Percentiles rank a stretch among this genome's conserved stretches.
Evolutionary conservation across 1,139 yeast genomes (phyloP).

Genomic region (Hyphopichia khmerensis): DNA sequence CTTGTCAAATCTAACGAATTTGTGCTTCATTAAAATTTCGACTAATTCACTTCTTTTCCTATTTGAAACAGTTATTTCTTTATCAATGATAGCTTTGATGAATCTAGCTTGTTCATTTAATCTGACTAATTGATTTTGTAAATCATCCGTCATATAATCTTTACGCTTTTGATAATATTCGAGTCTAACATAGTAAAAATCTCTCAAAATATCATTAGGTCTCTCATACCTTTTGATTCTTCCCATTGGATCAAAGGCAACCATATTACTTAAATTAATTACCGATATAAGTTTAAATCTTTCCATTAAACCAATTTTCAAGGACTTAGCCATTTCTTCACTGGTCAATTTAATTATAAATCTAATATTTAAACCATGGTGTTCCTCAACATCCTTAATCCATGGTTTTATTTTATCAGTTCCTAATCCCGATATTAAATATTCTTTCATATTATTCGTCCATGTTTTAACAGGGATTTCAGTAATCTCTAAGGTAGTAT

Average conservation of each 20-base stretch:
- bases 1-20: conserved; percentile 77
- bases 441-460: conserved; percentile 90
- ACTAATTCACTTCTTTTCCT: conserved; percentile 67
- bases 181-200: conserved; percentile 81
- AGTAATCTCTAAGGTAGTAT: conserved; percentile 79
- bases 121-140: conserved; percentile 73
- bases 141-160: conserved; percentile 67
- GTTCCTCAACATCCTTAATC: conserved; percentile 95
- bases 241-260: conserved; percentile 92
- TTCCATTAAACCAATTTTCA: conserved; percentile 73
- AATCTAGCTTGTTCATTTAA: conserved; percentile 86
- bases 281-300: conserved; percentile 75
- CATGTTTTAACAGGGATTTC: conserved; percentile 92
- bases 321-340: conserved; percentile 82
- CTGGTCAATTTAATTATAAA: conserved; percentile 72
- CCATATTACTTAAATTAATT: conserved; percentile 82
- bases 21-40: conserved; percentile 56
- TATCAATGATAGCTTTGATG: conserved; percentile 84
- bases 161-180: conserved; percentile 91
- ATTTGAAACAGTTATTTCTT: conserved; percentile 67
- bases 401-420: conserved; percentile 71
- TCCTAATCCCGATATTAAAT: conserved; percentile 74
- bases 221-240: conserved; percentile 79
- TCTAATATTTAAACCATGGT: conserved; percentile 78
- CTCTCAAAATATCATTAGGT: conserved; percentile 75